Evolutionary conservation across 768 basidiomycete genomes (phyloP).

Genomic region (Phanerodontia chrysosporium): DNA sequence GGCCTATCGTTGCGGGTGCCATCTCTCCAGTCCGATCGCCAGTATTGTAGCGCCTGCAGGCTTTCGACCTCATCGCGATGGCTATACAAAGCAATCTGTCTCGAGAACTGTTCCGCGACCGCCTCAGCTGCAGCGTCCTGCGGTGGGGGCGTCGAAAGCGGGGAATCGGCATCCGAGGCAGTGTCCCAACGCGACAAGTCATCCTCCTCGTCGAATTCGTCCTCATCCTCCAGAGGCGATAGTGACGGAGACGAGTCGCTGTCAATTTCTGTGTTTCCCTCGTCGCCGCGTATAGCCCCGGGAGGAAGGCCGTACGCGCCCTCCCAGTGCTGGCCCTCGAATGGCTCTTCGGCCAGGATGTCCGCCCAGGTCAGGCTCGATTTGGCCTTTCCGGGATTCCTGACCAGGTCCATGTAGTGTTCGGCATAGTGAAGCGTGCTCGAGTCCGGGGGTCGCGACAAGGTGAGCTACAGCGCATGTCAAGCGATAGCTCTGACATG

Average conservation of each 20-base stretch:
- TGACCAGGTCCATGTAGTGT: slow-evolving; percentile 41
- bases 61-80: slow-evolving; percentile 59
- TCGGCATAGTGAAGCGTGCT: slow-evolving; percentile 53
- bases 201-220: slow-evolving; percentile 13
- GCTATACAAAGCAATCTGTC: slow-evolving; percentile 23
- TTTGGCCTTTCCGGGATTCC: slow-evolving; percentile 37
- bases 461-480: slow-evolving; percentile 38
- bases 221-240: slow-evolving; percentile 46
- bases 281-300: slow-evolving; percentile 35
- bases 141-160: background rate
- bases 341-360: slow-evolving; percentile 80
- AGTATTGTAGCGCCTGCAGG: slow-evolving; percentile 64
- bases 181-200: slow-evolving; percentile 17
- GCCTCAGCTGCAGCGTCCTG: background rate
- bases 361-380: slow-evolving; percentile 64
- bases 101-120: background rate
- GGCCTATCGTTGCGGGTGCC: slow-evolving; percentile 34
- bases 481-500: background rate
- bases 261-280: slow-evolving; percentile 33
- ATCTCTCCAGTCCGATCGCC: slow-evolving; percentile 62
- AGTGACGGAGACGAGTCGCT: slow-evolving; percentile 55
- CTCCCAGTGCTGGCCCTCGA: slow-evolving; percentile 85
- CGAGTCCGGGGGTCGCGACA: slow-evolving; percentile 50
- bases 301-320: slow-evolving; percentile 56
- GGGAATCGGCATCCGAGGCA: background rate